Base-by-base conservation (phyloP, 2,329 filamentous ascomycete species). In the Pyrenochaeta sp. region DNA sequence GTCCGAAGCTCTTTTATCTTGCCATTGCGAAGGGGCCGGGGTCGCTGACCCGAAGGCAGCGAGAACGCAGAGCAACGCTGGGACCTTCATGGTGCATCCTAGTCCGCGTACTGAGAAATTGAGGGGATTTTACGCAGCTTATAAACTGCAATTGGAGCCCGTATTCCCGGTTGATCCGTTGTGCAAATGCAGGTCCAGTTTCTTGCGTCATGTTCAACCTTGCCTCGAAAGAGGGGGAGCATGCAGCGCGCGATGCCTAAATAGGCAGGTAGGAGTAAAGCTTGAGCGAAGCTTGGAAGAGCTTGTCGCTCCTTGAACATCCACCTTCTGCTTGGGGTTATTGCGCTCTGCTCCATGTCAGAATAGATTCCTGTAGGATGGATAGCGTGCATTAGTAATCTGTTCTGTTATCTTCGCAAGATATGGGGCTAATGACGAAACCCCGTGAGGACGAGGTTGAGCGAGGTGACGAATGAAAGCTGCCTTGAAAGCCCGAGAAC, bases 301-400 rank as follows among this genome's bases (percentile, higher is more conserved):
- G 62, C 64, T 65, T 67, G 54, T 63, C 51, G 25, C 44, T 39
- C 58, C 60, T 62, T 65, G 55, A 4, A 42, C 45, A 48, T 10
- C 37, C 13, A 45, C 39, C 44, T 59, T 52, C 32, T 47, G 24
- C 39, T 42, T 46, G 42, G 15, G 43, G 36, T 12, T 19, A 34
- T 15, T 6, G 5, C 24, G 3, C 39, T n/a, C 28, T 34, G 27
- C 22, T 39, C 39, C 43, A 28, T 22, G 36, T 39, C 36, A 39
- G 36, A n/a, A 5, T 19, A n/a, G 36, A 8, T 15, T 39, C 36
- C 13, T 39, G 36, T 39, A 19, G 15, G 13, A n/a, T 39, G 13
- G 13, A 13, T 39, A 19, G 36, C 36, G 36, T 39, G 36, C 36
- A 19, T 19, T n/a, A 39, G 36, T n/a, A n/a, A 5, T 19, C 8